Base-by-base conservation (phyloP, 106 monocot species). In the Hemerocallis citrina region DNA sequence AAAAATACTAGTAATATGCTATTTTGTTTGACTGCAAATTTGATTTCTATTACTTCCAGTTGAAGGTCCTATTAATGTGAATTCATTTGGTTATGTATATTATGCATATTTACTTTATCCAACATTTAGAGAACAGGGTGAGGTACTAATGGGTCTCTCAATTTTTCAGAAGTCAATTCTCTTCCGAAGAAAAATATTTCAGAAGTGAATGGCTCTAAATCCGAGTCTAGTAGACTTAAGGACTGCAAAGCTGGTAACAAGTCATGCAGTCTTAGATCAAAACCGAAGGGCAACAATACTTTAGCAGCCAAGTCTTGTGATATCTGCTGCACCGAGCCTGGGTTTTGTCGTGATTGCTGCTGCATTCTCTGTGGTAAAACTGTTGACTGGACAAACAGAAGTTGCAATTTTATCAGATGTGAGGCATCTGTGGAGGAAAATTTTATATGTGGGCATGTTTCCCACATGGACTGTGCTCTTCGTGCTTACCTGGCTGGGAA, bases 271-370 rank as follows among this genome's bases (percentile, higher is more conserved):
- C 20, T 66, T 24, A 66, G 39, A n/a, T 13, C 39, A 28, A 68
- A 77, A 54, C 41, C 50, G 47, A 64, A 28, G 6, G n/a, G n/a
- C n/a, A 30, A 3, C 23, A 44, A 61, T 19, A 21, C 38, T 51
- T 61, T 69, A 31, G 6, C 65, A 57, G 42, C 35, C 35, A 73
- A 72, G 68, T 59, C 58, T 60, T 92, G 92, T 73, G 78, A 87
- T 67, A 81, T 92, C 34, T 92, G 87, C 70, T 86, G 87, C 58
- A 68, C 17, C 38, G 87, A 84, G 57, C 57, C 45, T 64, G 77
- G 67, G n/a, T 87, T 92, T 68, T 92, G 92, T 36, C 83, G 66
- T 56, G 72, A 84, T 59, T 92, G 87, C 57, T 92, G 83, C 50
- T 92, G 92, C 41, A 83, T 87, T 42, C 83, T 92, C 23, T 92